Percentiles rank a stretch among this genome's conserved stretches.
phyloP scores from a whole-genome alignment of 2,329 filamentous ascomycete genomes.

The Ceratocystis eucalypticola region DNA sequence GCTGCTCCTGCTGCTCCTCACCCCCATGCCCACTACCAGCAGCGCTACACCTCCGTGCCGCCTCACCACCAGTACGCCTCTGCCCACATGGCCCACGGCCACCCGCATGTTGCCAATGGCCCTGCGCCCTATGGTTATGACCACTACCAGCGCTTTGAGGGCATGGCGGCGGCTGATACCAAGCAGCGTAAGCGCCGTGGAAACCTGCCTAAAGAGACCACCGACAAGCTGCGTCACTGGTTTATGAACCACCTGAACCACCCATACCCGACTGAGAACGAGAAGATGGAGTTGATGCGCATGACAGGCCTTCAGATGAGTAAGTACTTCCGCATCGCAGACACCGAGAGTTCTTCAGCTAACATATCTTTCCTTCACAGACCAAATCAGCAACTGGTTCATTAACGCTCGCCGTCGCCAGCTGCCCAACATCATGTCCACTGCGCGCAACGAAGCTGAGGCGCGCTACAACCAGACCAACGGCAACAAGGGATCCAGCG shows the following conservation, averaged over 20 bases:
- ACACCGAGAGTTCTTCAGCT: not conserved
- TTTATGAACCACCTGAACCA: constrained; percentile 64
- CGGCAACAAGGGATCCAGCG: constrained; percentile 26
- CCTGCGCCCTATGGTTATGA: constrained; percentile 32
- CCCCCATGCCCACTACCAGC: constrained; percentile 15
- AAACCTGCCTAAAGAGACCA: constrained; percentile 83
- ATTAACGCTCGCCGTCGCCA: constrained; percentile 62
- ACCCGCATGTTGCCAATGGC: constrained; percentile 27
- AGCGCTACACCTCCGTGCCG: constrained; percentile 7
- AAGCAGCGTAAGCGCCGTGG: constrained; percentile 55
- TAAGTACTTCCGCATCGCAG: constrained; percentile 32
- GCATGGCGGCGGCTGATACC: constrained; percentile 31
- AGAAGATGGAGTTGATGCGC: constrained; percentile 69
- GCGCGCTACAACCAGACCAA: constrained; percentile 25
- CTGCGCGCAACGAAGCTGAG: constrained; percentile 39
- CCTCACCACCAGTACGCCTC: constrained; percentile 31
- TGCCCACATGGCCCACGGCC: constrained; percentile 21
- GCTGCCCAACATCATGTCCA: constrained; percentile 43
- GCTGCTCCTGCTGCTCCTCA: constrained; percentile 27
- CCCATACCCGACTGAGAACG: constrained; percentile 76
- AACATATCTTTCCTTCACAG: constrained; percentile 27
- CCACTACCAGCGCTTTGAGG: constrained; percentile 32
- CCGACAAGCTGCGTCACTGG: constrained; percentile 68
- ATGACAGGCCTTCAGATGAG: constrained; percentile 68
- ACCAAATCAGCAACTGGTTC: constrained; percentile 69